Evolutionary conservation across 2,329 filamentous ascomycete genomes (phyloP).

Genomic region (Colletotrichum gloeosporioides): DNA sequence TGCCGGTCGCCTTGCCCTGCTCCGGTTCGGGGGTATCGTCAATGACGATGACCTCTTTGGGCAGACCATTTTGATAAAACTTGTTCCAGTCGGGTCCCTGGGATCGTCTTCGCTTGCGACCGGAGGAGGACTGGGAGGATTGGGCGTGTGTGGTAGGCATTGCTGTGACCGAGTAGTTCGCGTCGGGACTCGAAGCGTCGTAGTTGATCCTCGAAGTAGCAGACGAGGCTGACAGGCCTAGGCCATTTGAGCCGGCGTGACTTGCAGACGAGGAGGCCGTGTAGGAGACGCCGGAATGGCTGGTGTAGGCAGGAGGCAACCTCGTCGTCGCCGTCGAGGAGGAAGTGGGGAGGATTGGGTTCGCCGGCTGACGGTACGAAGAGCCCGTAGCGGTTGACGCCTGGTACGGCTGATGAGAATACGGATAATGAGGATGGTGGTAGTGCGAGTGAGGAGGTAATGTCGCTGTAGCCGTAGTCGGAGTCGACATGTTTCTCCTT

Average conservation of each 20-base stretch:
- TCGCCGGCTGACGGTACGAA: slow-evolving; percentile 35
- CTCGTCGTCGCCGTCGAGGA: slow-evolving; percentile 40
- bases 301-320: slow-evolving; percentile 35
- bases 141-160: slow-evolving; percentile 38
- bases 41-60: slow-evolving; percentile 86
- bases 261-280: slow-evolving; percentile 22
- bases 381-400: slow-evolving; percentile 43
- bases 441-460: slow-evolving; percentile 56
- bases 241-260: slow-evolving; percentile 40
- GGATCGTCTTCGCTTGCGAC: slow-evolving; percentile 60
- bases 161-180: slow-evolving; percentile 31
- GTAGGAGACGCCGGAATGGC: slow-evolving; percentile 33
- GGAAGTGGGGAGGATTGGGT: slow-evolving; percentile 43
- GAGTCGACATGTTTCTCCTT: slow-evolving; percentile 73
- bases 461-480: slow-evolving; percentile 51
- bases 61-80: slow-evolving; percentile 84
- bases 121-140: slow-evolving; percentile 26
- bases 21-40: slow-evolving; percentile 71
- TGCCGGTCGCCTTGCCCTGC: slow-evolving; percentile 36
- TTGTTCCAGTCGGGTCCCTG: slow-evolving; percentile 77
- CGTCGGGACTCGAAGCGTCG: slow-evolving; percentile 34
- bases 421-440: slow-evolving; percentile 70
- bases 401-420: slow-evolving; percentile 54
- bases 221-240: slow-evolving; percentile 35
- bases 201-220: slow-evolving; percentile 33